Conservation (phyloP, 176 grass and related monocot species). For the Pontederia paniculata region DNA sequence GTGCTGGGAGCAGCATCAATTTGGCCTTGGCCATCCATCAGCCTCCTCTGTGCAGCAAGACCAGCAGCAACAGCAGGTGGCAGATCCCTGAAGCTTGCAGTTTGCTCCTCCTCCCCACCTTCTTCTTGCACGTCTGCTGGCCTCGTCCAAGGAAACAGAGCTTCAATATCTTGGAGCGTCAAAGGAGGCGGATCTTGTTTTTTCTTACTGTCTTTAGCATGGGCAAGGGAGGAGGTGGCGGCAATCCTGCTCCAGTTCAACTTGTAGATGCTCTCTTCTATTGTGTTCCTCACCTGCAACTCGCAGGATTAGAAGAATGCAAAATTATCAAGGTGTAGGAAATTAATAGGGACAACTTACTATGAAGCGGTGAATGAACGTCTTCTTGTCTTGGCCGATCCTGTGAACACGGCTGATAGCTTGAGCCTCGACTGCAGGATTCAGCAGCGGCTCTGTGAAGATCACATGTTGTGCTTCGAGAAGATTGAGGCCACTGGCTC, state of each 20-base stretch:
- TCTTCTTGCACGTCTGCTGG: constrained; percentile 33
- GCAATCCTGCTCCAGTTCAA: constrained; percentile 52
- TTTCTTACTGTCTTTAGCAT: constrained; percentile 46
- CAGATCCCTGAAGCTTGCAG: constrained; percentile 46
- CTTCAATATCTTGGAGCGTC: constrained; percentile 72
- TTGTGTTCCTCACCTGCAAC: constrained; percentile 70
- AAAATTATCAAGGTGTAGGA: constrained; percentile 4
- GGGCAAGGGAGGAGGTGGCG: constrained; percentile 57
- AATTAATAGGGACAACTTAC: constrained; percentile 27
- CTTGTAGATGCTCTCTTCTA: constrained; percentile 89
- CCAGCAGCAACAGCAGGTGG: constrained; percentile 75
- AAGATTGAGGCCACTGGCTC: constrained; percentile 95
- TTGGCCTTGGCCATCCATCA: constrained; percentile 26
- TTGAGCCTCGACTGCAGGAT: constrained; percentile 80
- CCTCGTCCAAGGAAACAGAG: constrained; percentile 40
- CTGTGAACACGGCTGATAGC: constrained; percentile 90
- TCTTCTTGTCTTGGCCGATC: constrained; percentile 84
- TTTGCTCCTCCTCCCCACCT: constrained; percentile 10
- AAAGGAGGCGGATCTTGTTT: constrained; percentile 70
- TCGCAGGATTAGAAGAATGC: background rate
- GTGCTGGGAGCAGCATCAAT: too few species aligned
- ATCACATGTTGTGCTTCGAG: constrained; percentile 94
- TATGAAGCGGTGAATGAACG: constrained; percentile 86
- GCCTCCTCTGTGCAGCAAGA: constrained; percentile 66
- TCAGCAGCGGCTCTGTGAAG: constrained; percentile 71